phyloP scores from a whole-genome alignment of 441 rosid genomes.

The Capsella rubella region DNA sequence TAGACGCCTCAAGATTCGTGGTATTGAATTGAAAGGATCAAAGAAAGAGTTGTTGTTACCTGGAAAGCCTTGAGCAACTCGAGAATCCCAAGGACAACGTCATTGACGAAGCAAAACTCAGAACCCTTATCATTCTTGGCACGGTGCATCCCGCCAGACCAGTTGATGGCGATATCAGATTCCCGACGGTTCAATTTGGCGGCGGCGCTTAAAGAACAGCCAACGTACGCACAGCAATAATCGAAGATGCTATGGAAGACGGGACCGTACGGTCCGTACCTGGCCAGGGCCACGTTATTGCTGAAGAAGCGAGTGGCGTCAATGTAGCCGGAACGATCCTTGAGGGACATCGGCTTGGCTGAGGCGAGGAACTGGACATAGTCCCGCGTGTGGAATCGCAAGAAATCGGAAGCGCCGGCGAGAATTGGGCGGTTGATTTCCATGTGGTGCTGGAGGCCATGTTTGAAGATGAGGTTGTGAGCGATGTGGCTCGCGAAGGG shows the following conservation, averaged over 20 bases:
- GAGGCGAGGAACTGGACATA: slow-evolving; percentile 66
- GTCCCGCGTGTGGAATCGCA: slow-evolving; percentile 69
- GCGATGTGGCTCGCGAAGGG: slow-evolving; percentile 55
- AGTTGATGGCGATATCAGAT: slow-evolving; percentile 78
- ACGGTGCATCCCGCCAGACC: slow-evolving; percentile 86
- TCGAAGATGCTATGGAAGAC: slow-evolving; percentile 68
- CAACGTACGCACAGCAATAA: slow-evolving; percentile 75
- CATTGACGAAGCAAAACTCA: slow-evolving; percentile 76
- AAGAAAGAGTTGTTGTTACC: slow-evolving; percentile 38
- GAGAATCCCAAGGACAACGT: slow-evolving; percentile 77
- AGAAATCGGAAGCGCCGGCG: slow-evolving; percentile 56
- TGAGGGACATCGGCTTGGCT: slow-evolving; percentile 47
- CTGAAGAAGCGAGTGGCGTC: slow-evolving; percentile 53
- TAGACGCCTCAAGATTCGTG: background rate
- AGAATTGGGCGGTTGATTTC: slow-evolving; percentile 75
- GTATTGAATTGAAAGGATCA: background rate
- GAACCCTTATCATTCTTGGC: slow-evolving; percentile 78
- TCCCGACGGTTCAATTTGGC: slow-evolving; percentile 71
- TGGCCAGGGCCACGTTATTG: background rate
- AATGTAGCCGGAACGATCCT: slow-evolving; percentile 42
- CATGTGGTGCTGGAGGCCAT: slow-evolving; percentile 72
- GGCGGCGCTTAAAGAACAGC: slow-evolving; percentile 83
- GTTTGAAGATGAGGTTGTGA: slow-evolving; percentile 67
- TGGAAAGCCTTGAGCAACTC: slow-evolving; percentile 76
- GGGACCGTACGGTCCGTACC: background rate